Evolutionary conservation across 441 rosid genomes (phyloP).

Genomic region (Melastoma candidum): DNA sequence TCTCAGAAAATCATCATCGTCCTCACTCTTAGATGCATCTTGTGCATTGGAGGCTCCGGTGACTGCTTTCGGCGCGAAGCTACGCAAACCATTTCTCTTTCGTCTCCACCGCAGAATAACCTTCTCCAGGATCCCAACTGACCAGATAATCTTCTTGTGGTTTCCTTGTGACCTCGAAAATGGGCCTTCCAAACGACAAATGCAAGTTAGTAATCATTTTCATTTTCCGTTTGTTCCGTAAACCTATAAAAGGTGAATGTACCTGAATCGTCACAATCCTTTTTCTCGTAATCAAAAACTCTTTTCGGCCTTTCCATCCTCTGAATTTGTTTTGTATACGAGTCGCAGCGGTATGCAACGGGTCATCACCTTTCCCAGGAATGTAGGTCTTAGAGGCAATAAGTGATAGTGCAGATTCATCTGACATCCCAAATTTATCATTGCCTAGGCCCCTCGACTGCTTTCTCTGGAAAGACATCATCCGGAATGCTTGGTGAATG

Average conservation of each 20-base stretch:
- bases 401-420: constrained; percentile 62
- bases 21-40: constrained; percentile 37
- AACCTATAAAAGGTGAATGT: constrained; percentile 2
- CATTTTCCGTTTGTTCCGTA: background rate
- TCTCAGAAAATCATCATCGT: constrained; percentile 34
- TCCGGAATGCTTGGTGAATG: constrained; percentile 75
- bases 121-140: constrained; percentile 83
- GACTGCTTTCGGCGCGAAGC: constrained; percentile 61
- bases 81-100: constrained; percentile 79
- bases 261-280: constrained; percentile 89
- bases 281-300: constrained; percentile 57
- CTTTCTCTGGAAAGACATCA: constrained; percentile 85
- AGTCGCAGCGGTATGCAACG: constrained; percentile 62
- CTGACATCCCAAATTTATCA: constrained; percentile 41
- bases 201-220: background rate
- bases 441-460: constrained; percentile 47
- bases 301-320: constrained; percentile 80
- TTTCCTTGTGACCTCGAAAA: constrained; percentile 80
- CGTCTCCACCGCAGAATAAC: constrained; percentile 85
- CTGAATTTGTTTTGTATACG: constrained; percentile 86
- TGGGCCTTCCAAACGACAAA: constrained; percentile 45
- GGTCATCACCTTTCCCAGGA: constrained; percentile 43
- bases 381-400: constrained; percentile 45
- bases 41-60: constrained; percentile 31
- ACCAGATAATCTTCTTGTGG: constrained; percentile 62